These are phyloP conservation scores for Sclerotinia glacialis DNA, from an alignment of 2,329 filamentous ascomycete species.

Conservation along the genomic window DNA sequence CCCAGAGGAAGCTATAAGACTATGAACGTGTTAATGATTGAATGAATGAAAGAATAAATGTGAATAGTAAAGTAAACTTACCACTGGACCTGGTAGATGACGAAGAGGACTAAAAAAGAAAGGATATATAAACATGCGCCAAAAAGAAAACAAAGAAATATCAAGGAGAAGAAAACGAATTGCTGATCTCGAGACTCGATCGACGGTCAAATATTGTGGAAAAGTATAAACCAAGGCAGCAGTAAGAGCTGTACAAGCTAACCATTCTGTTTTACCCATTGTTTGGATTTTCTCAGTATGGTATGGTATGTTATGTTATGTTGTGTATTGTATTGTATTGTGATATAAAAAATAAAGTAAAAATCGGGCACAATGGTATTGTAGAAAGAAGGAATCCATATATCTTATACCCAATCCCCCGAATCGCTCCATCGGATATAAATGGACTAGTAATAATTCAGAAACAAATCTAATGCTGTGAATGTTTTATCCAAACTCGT, in stretches of 20 bases:
- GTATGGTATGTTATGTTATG: no score
- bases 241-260: constrained; percentile 6
- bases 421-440: background rate
- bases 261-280: constrained; percentile 16
- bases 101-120: constrained; percentile 26
- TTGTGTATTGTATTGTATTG: background rate
- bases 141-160: constrained; percentile 2
- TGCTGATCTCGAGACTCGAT: constrained; percentile 13
- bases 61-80: constrained; percentile 3
- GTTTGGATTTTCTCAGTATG: no score
- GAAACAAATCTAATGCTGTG: background rate
- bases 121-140: constrained; percentile 23
- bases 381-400: background rate
- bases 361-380: background rate
- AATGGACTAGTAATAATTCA: background rate
- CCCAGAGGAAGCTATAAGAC: constrained; percentile 12
- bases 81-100: constrained; percentile 22
- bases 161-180: constrained; percentile 14
- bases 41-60: background rate
- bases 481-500: background rate
- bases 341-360: background rate
- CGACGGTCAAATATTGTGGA: constrained; percentile 9
- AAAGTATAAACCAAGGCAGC: constrained; percentile 15
- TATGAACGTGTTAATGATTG: background rate
- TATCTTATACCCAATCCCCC: background rate